These are phyloP conservation scores for Cytospora leucostoma DNA, from an alignment of 2,329 filamentous ascomycete genomes.

Conservation along the genomic window DNA sequence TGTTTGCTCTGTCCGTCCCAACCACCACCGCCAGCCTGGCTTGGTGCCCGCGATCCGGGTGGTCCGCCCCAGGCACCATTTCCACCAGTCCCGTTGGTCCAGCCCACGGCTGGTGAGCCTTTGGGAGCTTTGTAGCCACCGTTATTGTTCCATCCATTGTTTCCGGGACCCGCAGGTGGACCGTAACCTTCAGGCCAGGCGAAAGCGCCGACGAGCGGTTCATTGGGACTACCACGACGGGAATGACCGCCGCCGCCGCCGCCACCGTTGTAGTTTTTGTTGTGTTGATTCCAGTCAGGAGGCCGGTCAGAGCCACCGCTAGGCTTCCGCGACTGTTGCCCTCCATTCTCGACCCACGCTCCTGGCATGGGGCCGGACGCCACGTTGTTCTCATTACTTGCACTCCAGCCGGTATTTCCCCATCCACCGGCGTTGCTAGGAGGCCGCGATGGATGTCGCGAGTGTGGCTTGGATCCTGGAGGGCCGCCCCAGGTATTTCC, in stretches of 20 bases:
- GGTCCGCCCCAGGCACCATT: background rate
- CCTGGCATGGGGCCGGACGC: slow-evolving; percentile 9
- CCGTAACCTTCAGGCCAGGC: slow-evolving; percentile 10
- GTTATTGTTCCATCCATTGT: background rate
- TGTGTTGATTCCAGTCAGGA: slow-evolving; percentile 1
- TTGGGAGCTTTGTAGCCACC: background rate
- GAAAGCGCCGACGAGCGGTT: slow-evolving; percentile 7
- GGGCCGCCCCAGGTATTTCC: slow-evolving; percentile 10
- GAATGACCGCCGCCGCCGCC: background rate
- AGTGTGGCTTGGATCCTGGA: slow-evolving; percentile 8
- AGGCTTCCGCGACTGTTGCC: background rate
- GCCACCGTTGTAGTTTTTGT: background rate
- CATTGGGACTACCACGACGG: background rate
- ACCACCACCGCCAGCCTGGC: background rate
- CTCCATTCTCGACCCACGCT: slow-evolving; percentile 10
- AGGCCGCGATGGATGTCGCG: background rate
- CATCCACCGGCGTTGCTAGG: slow-evolving; percentile 11
- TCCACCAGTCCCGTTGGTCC: background rate
- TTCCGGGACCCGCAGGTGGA: background rate
- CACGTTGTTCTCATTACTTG: slow-evolving; percentile 1
- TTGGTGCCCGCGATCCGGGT: background rate
- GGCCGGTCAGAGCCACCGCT: slow-evolving; percentile 8
- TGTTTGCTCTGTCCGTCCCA: slow-evolving; percentile 7
- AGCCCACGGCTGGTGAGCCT: no score
- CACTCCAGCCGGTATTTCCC: background rate